Evolutionary conservation across 176 grass and related monocot genomes (phyloP), one percentile per base, ranked within the genome.

Genomic region (Tillandsia leiboldiana): DNA sequence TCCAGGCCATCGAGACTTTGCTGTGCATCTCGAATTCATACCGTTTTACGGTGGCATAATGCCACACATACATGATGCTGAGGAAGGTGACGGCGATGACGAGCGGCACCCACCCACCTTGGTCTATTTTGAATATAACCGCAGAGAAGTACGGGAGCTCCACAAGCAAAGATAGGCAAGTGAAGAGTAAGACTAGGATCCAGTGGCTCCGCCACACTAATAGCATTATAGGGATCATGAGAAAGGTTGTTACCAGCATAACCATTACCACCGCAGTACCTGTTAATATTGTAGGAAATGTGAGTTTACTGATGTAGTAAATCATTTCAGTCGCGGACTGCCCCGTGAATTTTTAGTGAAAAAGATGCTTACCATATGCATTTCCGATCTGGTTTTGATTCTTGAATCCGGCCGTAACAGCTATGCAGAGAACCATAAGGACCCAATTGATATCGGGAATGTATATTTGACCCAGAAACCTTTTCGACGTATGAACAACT

Each of bases 381-480:
- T 88, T 94, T 79, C 90, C 95, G 81, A 99, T 99, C 73, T 99
- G 95, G 81, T 20, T 94, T 71, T 84, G 90, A 78, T 99, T 94
- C 75, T 99, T 99, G 80, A 99, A 99, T 74, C 95, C 95, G 77
- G 82, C 87, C 49, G 87, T 99, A 8, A 99, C 95, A 63, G 95
- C 87, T 79, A 99, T 73, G 63, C 95, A 94, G 9, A 93, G 84
- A 82, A 99, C 49, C 80, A 94, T 75, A 63, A 99, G 87, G 68
- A 90, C 72, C 95, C 95, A 99, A 52, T 99, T 99, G 64, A 99
- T 94, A 84, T 99, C 95, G 64, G 90, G 95, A 77, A 99, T 99
- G 72, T 99, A 99, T 72, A 99, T 99, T 81, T 99, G 95, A 69
- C 95, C 90, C 33, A 99, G 82, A 80, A 99, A 99, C 76, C 88